Evolutionary conservation across 176 grass and related monocot genomes (phyloP), one percentile per base, ranked within the genome.

Genomic region (Oryza australiensis): DNA sequence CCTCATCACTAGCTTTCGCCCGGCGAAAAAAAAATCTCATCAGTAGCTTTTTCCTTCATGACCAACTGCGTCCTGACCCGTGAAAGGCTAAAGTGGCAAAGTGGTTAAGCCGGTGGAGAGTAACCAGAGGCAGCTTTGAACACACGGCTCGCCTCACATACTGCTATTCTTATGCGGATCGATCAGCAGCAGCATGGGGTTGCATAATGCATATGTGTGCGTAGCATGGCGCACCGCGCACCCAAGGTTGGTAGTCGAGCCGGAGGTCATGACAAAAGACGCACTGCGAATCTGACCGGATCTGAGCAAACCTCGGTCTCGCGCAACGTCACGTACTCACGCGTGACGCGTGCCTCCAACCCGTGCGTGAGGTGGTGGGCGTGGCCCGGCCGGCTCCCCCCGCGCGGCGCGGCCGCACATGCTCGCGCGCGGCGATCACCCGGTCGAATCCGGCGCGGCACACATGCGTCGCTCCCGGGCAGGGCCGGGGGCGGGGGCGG

Each of bases 71-170:
- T 12, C 59, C 8, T 24, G 10, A 28, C 30, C n/a, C 3, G 27
- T 22, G 48, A 80, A 63, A 30, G 80, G 69, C 26, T 48, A 7
- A 49, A 80, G 75, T 74, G 86, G 35, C 69, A 62, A 84, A 88
- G 72, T 82, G 65, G 78, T 76, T 70, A 70, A 68, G 80, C 12
- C n/a, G 76, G 35, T 23, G 6, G 30, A 26, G 68, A 26, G 68
- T 7, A 51, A 48, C 24, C 24, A 32, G 5, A 1, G 13, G 1
- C 24, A 4, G 20, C 68, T 78, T 78, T 78, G 74, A 30, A 65
- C 80, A 27, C 80, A 83, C 74, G 74, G 75, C 53, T 42, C 38
- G 38, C 38, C 38, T 40, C 18, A 32, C 35, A 63, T 75, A 22
- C 14, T 2, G 20, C 63, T 43, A 12, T 13, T 12, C 41, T 30